Evolutionary conservation across 2,329 filamentous ascomycete genomes (phyloP).

Genomic region (Pleoardoris graminearum): DNA sequence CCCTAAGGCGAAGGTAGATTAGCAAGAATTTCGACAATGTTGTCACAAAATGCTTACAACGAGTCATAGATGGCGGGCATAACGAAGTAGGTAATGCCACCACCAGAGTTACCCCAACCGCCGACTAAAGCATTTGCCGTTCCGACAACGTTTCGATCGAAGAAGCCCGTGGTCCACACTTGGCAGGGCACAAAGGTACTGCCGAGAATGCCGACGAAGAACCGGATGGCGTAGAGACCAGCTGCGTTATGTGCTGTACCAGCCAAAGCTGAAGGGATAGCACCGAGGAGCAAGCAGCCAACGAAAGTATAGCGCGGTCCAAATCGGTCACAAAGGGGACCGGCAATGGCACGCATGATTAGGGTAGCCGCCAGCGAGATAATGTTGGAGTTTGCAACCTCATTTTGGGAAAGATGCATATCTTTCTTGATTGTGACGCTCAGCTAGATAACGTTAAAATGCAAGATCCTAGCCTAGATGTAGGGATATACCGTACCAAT

Average conservation of each 20-base stretch:
- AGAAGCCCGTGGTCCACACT: slow-evolving; percentile 91
- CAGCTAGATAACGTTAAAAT: slow-evolving; percentile 49
- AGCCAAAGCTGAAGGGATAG: slow-evolving; percentile 80
- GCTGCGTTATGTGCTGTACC: slow-evolving; percentile 70
- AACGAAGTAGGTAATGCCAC: slow-evolving; percentile 89
- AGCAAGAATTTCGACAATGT: background rate
- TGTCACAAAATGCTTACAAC: slow-evolving; percentile 44
- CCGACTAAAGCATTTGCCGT: slow-evolving; percentile 84
- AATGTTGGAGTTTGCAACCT: slow-evolving; percentile 90
- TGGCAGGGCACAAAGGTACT: slow-evolving; percentile 83
- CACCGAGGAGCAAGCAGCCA: slow-evolving; percentile 73
- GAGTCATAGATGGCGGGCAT: slow-evolving; percentile 91
- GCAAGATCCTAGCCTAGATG: slow-evolving; percentile 8
- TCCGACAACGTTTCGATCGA: slow-evolving; percentile 88
- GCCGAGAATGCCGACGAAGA: slow-evolving; percentile 80
- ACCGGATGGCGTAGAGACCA: slow-evolving; percentile 72
- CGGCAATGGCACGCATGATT: slow-evolving; percentile 74
- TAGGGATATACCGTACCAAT: slow-evolving; percentile 57
- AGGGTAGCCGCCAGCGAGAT: slow-evolving; percentile 67
- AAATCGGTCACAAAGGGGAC: slow-evolving; percentile 82
- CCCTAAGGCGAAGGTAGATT: slow-evolving; percentile 22
- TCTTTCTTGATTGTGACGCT: slow-evolving; percentile 73
- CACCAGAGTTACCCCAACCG: slow-evolving; percentile 84
- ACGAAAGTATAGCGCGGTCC: slow-evolving; percentile 82
- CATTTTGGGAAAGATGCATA: slow-evolving; percentile 67